Percentiles rank a stretch among this genome's conserved stretches.
These are phyloP conservation scores for Pleoardoris graminearum DNA, from an alignment of 2,329 filamentous ascomycete genomes.

Conservation along the genomic window DNA sequence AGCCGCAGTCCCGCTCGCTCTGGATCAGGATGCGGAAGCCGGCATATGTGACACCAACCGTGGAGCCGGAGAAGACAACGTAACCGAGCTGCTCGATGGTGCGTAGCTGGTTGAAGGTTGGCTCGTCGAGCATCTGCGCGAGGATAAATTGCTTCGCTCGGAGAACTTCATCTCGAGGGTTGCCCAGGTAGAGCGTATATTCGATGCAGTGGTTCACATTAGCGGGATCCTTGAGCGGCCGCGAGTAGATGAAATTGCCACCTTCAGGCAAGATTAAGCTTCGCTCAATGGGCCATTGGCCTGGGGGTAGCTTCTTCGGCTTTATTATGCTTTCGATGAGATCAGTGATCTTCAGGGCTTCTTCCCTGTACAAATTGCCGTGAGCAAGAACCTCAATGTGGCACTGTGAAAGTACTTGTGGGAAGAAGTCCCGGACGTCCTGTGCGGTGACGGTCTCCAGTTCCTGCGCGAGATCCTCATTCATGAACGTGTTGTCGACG, in stretches of 20 bases:
- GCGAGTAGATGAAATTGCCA: slow-evolving; percentile 81
- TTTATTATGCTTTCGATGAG: slow-evolving; percentile 78
- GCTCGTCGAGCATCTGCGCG: slow-evolving; percentile 89
- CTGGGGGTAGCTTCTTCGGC: slow-evolving; percentile 70
- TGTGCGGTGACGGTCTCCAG: slow-evolving; percentile 73
- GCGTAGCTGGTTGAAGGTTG: slow-evolving; percentile 88
- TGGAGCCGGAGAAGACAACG: slow-evolving; percentile 83
- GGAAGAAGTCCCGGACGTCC: slow-evolving; percentile 76
- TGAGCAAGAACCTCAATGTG: slow-evolving; percentile 88
- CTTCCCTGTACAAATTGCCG: slow-evolving; percentile 92
- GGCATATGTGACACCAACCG: slow-evolving; percentile 71
- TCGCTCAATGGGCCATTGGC: slow-evolving; percentile 78
- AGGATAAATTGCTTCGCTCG: slow-evolving; percentile 80
- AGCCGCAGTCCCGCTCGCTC: slow-evolving; percentile 82
- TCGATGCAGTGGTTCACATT: slow-evolving; percentile 70
- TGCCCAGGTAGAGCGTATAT: slow-evolving; percentile 51
- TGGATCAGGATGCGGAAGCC: slow-evolving; percentile 91
- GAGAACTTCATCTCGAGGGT: slow-evolving; percentile 62
- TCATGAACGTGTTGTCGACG: slow-evolving; percentile 74
- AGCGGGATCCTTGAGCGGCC: slow-evolving; percentile 77
- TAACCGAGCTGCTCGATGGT: slow-evolving; percentile 98
- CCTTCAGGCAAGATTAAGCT: slow-evolving; percentile 78
- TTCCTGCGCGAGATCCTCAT: slow-evolving; percentile 78
- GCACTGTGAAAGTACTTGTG: slow-evolving; percentile 77
- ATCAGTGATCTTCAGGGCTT: slow-evolving; percentile 82